These are phyloP conservation scores for Acacia acuminata DNA, from an alignment of 306 rosid species.

Conservation along the genomic window DNA sequence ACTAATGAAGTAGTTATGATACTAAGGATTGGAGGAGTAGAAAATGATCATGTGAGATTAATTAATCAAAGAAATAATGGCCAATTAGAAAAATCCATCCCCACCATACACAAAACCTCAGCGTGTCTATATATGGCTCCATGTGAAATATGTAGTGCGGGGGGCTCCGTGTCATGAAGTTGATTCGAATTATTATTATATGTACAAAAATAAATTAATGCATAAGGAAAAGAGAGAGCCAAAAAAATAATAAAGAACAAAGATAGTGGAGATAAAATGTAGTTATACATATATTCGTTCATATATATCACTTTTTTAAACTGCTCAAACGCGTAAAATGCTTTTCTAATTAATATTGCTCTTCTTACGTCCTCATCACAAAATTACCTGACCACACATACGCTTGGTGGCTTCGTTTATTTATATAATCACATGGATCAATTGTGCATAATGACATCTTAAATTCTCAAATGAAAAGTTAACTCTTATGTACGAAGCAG, in stretches of 20 bases:
- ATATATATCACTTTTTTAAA: neutral
- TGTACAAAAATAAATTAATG: neutral
- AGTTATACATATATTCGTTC: no score
- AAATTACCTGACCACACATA: slow-evolving; percentile 35
- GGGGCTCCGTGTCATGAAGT: neutral
- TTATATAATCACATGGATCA: slow-evolving; percentile 1
- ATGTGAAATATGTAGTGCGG: neutral
- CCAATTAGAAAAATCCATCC: slow-evolving; percentile 1
- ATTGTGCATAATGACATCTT: slow-evolving; percentile 34
- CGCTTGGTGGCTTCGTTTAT: slow-evolving; percentile 15
- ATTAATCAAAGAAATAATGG: neutral
- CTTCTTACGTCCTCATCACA: slow-evolving; percentile 42
- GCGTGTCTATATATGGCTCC: slow-evolving; percentile 25
- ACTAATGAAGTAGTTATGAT: no score
- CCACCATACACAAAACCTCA: slow-evolving; percentile 11
- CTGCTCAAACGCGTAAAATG: slow-evolving; percentile 35
- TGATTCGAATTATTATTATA: neutral
- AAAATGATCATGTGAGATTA: neutral
- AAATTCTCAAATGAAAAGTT: slow-evolving; percentile 4
- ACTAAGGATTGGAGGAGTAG: no score
- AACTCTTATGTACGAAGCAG: slow-evolving; percentile 21
- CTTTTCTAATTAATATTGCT: slow-evolving; percentile 32
- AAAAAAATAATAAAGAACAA: neutral
- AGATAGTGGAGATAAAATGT: neutral
- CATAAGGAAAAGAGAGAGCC: neutral